A percentile compares a stretch with the other conserved stretches of the same genome.
phyloP scores from a whole-genome alignment of 2,329 filamentous ascomycete species.

The Aspergillus ustus region DNA sequence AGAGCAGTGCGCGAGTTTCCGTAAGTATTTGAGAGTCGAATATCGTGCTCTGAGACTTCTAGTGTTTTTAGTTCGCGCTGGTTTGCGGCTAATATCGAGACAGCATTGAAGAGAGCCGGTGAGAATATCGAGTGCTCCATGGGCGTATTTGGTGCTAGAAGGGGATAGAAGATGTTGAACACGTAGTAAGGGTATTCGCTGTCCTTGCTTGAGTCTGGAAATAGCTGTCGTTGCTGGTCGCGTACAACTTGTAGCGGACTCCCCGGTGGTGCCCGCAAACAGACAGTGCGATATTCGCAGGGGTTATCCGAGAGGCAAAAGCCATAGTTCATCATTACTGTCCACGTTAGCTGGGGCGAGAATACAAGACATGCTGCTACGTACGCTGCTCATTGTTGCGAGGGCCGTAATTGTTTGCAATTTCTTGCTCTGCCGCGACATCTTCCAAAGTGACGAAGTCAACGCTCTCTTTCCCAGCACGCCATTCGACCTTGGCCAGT shows the following conservation, averaged over 20 bases:
- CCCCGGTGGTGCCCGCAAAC: conserved; percentile 43
- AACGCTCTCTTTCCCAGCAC: conserved; percentile 46
- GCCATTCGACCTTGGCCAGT: conserved; percentile 64
- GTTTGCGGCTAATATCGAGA: conserved; percentile 48
- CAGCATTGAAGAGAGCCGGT: conserved; percentile 46
- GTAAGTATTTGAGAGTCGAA: conserved; percentile 36
- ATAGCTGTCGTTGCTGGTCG: conserved; percentile 38
- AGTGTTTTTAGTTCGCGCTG: conserved; percentile 45
- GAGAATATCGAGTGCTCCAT: conserved; percentile 51
- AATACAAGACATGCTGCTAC: conserved; percentile 11
- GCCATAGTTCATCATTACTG: conserved; percentile 53
- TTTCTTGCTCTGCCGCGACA: conserved; percentile 57
- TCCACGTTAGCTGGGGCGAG: conserved; percentile 2
- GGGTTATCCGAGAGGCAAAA: conserved; percentile 50
- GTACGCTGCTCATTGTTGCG: conserved; percentile 72
- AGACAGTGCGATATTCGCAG: conserved; percentile 50
- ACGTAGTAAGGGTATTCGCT: conserved; percentile 48
- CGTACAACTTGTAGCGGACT: conserved; percentile 45
- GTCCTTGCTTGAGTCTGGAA: conserved; percentile 35
- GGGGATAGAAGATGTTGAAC: conserved; percentile 51
- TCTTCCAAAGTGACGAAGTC: conserved; percentile 49
- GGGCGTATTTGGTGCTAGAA: conserved; percentile 35
- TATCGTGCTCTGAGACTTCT: conserved; percentile 36
- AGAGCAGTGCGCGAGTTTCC: conserved; percentile 44
- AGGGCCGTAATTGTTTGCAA: conserved; percentile 74